Conservation (phyloP, 2,329 filamentous ascomycete genomes). For the Whalleya microplaca region DNA sequence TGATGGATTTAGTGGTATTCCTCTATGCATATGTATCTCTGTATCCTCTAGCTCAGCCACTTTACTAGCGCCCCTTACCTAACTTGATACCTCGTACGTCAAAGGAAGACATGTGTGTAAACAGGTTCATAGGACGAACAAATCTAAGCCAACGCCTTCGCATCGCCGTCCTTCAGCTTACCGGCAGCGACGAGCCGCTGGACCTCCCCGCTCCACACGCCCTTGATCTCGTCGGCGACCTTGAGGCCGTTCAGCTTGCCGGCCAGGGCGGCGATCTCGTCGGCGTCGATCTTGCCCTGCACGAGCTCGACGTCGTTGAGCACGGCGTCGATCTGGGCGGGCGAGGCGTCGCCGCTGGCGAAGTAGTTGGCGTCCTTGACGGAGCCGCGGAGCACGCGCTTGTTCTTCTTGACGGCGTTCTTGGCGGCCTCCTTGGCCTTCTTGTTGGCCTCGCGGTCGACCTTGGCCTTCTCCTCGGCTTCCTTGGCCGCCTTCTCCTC, state of each 20-base stretch:
- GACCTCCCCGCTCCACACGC: constrained; percentile 77
- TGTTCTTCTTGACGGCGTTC: constrained; percentile 99
- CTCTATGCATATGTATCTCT: too few species aligned
- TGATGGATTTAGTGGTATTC: too few species aligned
- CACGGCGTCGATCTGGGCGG: constrained; percentile 78
- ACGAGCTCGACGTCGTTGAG: constrained; percentile 85
- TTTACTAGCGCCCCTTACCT: too few species aligned
- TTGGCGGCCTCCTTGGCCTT: constrained; percentile 99
- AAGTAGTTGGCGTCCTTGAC: constrained; percentile 99
- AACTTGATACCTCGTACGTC: too few species aligned
- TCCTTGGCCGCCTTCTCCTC: constrained; percentile 80
- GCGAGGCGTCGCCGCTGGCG: constrained; percentile 68
- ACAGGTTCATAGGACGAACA: too few species aligned
- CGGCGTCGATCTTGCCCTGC: constrained; percentile 85
- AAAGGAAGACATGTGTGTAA: too few species aligned
- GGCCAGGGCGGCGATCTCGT: constrained; percentile 85
- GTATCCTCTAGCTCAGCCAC: too few species aligned
- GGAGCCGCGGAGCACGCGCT: constrained; percentile 90
- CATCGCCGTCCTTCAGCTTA: constrained; percentile 83
- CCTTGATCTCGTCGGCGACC: constrained; percentile 83
- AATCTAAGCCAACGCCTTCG: constrained; percentile 60
- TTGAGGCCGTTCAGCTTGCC: constrained; percentile 79
- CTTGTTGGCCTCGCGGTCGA: constrained; percentile 80
- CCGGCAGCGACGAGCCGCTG: constrained; percentile 78
- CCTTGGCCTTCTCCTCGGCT: constrained; percentile 85